A percentile compares a stretch with the other conserved stretches of the same genome.
These are phyloP conservation scores for Sarocladium brachiariae DNA, from an alignment of 2,329 filamentous ascomycete genomes.

Conservation along the genomic window DNA sequence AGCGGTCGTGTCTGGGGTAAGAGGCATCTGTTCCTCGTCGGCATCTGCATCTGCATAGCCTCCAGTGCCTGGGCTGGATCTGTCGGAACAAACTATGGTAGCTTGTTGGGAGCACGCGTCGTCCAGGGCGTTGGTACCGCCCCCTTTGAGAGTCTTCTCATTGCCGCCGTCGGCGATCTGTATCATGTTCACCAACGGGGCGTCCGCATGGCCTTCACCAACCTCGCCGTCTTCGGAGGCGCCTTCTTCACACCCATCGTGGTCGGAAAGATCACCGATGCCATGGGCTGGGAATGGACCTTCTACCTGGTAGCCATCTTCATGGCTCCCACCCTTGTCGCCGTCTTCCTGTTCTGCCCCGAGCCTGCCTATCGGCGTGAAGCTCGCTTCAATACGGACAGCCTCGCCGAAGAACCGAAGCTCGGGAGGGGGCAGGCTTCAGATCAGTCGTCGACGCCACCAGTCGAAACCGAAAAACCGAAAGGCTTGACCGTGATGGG, in stretches of 20 bases:
- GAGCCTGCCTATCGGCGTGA: conserved; percentile 75
- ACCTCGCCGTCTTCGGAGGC: conserved; percentile 51
- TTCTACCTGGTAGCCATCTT: conserved; percentile 90
- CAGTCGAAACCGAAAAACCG: conserved; percentile 1
- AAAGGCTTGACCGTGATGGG: conserved; percentile 12
- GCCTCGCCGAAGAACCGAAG: conserved; percentile 32
- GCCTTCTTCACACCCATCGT: conserved; percentile 73
- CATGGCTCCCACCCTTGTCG: conserved; percentile 59
- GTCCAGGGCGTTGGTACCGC: conserved; percentile 82
- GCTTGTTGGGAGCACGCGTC: conserved; percentile 69
- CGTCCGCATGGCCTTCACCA: conserved; percentile 75
- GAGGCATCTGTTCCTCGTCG: conserved; percentile 77
- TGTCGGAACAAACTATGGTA: conserved; percentile 59
- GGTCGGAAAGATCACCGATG: conserved; percentile 74
- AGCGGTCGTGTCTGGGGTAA: conserved; percentile 89
- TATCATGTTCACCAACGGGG: conserved; percentile 85
- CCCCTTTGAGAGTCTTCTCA: conserved; percentile 85
- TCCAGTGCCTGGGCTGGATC: conserved; percentile 75
- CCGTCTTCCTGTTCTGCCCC: conserved; percentile 72
- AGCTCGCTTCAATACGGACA: conserved; percentile 62
- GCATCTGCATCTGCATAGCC: conserved; percentile 64
- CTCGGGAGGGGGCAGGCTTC: conserved; percentile 3
- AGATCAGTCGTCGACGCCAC: neutral
- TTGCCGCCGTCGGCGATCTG: conserved; percentile 81
- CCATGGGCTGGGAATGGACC: conserved; percentile 76